Evolutionary conservation across 2,329 filamentous ascomycete genomes (phyloP).

Genomic region (Blastomyces parvus): DNA sequence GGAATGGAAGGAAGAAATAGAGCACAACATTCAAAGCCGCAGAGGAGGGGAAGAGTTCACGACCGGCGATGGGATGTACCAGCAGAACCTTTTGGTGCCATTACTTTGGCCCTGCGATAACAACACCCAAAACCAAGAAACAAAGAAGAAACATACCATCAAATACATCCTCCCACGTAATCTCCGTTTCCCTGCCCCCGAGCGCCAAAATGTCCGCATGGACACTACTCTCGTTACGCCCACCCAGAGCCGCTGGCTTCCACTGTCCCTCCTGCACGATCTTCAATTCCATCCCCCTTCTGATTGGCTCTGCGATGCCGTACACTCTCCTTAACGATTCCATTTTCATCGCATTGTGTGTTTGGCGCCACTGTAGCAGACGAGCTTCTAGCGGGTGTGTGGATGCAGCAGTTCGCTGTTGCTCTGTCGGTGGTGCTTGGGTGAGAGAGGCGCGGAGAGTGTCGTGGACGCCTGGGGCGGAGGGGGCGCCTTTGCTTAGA

Average conservation of each 20-base stretch:
- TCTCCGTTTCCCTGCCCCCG: conserved; percentile 62
- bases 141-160: conserved; percentile 44
- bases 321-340: conserved; percentile 76
- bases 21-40: background rate
- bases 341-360: conserved; percentile 82
- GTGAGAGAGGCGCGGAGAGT: conserved; percentile 77
- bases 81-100: background rate
- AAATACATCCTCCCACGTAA: conserved; percentile 92
- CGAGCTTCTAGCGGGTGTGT: conserved; percentile 86
- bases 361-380: conserved; percentile 79
- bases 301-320: conserved; percentile 85
- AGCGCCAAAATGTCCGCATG: conserved; percentile 74
- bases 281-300: conserved; percentile 90
- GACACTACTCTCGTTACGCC: conserved; percentile 50
- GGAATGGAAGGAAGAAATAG: background rate
- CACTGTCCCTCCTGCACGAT: conserved; percentile 68
- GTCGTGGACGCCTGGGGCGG: conserved; percentile 87
- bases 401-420: conserved; percentile 42
- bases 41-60: background rate
- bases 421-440: conserved; percentile 39
- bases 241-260: conserved; percentile 61
- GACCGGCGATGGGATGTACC: conserved; percentile 7
- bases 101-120: background rate
- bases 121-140: conserved; percentile 11
- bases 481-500: conserved; percentile 64